Percentiles rank a stretch among this genome's conserved stretches.
phyloP scores from a whole-genome alignment of 257 asterid species.

The Solanum pennellii region DNA sequence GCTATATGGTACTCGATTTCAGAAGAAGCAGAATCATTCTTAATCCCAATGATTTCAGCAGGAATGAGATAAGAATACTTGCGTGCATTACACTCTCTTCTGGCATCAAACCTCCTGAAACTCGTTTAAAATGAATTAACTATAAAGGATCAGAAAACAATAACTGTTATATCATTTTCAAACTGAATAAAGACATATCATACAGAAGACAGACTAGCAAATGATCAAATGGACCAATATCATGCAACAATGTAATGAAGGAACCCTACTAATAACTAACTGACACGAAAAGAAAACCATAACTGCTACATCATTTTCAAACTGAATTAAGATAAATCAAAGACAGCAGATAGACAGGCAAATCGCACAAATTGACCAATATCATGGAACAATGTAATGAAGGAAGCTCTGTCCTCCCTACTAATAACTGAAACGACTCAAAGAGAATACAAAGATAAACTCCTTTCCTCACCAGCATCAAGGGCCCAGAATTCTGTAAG shows the following conservation, averaged over 20 bases:
- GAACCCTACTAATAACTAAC: background rate
- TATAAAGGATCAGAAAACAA: background rate
- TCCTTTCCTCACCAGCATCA: background rate
- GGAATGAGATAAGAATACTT: conserved; percentile 90
- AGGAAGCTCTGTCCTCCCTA: background rate
- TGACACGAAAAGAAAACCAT: background rate
- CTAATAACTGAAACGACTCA: background rate
- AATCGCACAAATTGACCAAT: background rate
- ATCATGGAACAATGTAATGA: background rate
- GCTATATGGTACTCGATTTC: conserved; percentile 61
- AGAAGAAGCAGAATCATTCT: conserved; percentile 29
- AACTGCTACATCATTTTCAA: background rate
- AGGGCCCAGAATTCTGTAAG: background rate
- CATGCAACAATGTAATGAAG: background rate
- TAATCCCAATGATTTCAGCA: conserved; percentile 71
- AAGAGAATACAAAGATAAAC: background rate
- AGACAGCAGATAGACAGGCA: background rate
- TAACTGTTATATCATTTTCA: background rate
- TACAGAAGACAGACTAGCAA: background rate
- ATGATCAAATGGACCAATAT: background rate
- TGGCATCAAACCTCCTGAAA: conserved; percentile 82
- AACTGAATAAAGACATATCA: background rate
- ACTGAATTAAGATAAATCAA: background rate
- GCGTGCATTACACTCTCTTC: conserved; percentile 77
- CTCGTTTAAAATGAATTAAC: background rate